Evolutionary conservation across 352 stramenopile species (phyloP).

Genomic region (Phytopythium litorale): DNA sequence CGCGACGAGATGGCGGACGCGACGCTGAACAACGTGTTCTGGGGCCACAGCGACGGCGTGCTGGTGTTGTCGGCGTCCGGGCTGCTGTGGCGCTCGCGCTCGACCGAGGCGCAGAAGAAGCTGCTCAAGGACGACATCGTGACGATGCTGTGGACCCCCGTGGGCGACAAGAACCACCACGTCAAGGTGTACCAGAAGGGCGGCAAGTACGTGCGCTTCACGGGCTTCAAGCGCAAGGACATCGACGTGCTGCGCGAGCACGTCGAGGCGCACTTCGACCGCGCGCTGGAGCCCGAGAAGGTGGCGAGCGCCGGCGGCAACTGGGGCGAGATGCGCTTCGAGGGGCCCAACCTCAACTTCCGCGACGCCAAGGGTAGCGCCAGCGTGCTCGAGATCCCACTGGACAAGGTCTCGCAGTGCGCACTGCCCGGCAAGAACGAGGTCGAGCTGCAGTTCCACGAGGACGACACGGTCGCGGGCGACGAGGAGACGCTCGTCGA

Average conservation of each 20-base stretch:
- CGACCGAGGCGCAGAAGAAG: constrained; percentile 85
- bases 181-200: constrained; percentile 85
- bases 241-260: constrained; percentile 57
- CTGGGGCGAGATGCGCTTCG: constrained; percentile 93
- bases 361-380: constrained; percentile 51
- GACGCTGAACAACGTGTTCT: constrained; percentile 85
- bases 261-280: constrained; percentile 82
- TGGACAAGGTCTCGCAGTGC: constrained; percentile 79
- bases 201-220: constrained; percentile 85
- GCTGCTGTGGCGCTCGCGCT: constrained; percentile 69
- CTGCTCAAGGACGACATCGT: constrained; percentile 83
- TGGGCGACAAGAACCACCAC: constrained; percentile 79
- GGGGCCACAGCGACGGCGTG: constrained; percentile 81
- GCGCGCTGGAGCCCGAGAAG: constrained; percentile 89
- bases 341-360: constrained; percentile 86
- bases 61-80: constrained; percentile 70
- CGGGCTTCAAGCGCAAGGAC: constrained; percentile 63
- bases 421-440: constrained; percentile 97
- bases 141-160: constrained; percentile 78
- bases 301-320: constrained; percentile 88
- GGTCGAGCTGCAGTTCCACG: constrained; percentile 98
- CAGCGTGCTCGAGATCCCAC: constrained; percentile 70
- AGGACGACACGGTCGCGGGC: constrained; percentile 96
- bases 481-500: constrained; percentile 93
- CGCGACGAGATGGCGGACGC: constrained; percentile 46